Evolutionary conservation across 306 rosid genomes (phyloP), one percentile per base, ranked within the genome.

Genomic region (Pterocarpus macrocarpus): DNA sequence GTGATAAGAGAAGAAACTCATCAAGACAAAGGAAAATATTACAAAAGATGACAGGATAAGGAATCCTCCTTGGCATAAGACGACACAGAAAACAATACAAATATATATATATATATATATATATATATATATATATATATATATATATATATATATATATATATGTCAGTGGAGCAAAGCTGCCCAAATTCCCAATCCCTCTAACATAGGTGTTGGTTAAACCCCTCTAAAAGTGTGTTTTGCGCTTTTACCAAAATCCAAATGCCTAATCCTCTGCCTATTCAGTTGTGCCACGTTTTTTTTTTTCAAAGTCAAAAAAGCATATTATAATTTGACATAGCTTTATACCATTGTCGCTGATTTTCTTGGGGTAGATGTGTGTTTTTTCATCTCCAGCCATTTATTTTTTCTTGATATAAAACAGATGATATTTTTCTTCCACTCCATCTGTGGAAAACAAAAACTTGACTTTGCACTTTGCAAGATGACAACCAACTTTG

Each of bases 381-480:
- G 75, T 55, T 81, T 41, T 65, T 81, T 55, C 38, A 34, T 65
- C 73, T 39, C 57, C 32, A 32, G 10, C 76, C 32, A 36, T 59
- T 4, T 4, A 10, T 57, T 22, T 11, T 63, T 77, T 64, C 32
- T 59, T 45, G 39, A 71, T 43, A 50, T 71, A 2, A 15, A 39
- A 59, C 69, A n/a, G 30, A 30, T 36, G 53, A 4, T 15, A 33
- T 43, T 57, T 55, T 53, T 32, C n/a, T 52, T 64, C 28, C 28
- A 14, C 62, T 78, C 35, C 64, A 16, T 12, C 45, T 38, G n/a
- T 53, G 33, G 67, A 77, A 77, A 77, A 66, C 66, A 66, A 77
- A 52, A 12, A 39, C 57, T 16, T 53, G 81, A 32, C 11, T 14
- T 0, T 7, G 50, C 3, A 9, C 61, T 64, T 49, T 34, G 72